A percentile compares a stretch with the other conserved stretches of the same genome.
Evolutionary conservation across 768 basidiomycete species (phyloP).

Genomic region (Bullera alba): DNA sequence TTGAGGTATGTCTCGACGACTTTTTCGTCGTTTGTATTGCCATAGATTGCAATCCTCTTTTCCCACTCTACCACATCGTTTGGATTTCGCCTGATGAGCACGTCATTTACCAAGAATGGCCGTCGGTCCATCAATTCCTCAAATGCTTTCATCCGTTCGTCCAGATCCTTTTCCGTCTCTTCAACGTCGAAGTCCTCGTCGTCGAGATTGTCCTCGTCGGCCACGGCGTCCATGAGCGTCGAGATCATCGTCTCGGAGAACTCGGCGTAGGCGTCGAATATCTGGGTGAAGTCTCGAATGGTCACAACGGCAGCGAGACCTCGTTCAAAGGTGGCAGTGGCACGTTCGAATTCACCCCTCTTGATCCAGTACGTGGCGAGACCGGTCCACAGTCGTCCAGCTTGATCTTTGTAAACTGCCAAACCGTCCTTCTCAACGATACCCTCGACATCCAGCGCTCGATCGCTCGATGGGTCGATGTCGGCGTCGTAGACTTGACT

Average conservation of each 20-base stretch:
- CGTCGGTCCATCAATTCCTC: slow-evolving; percentile 90
- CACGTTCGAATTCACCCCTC: slow-evolving; percentile 84
- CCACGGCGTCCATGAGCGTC: slow-evolving; percentile 78
- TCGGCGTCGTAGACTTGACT: slow-evolving; percentile 61
- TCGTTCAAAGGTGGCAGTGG: slow-evolving; percentile 77
- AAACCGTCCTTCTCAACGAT: slow-evolving; percentile 83
- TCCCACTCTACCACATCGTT: slow-evolving; percentile 99
- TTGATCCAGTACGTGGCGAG: slow-evolving; percentile 98
- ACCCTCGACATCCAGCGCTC: slow-evolving; percentile 74
- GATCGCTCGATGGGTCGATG: slow-evolving; percentile 65
- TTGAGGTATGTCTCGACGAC: slow-evolving; percentile 87
- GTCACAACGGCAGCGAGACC: slow-evolving; percentile 80
- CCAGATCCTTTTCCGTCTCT: slow-evolving; percentile 68
- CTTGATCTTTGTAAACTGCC: slow-evolving; percentile 87
- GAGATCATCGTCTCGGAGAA: slow-evolving; percentile 85
- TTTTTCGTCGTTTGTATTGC: slow-evolving; percentile 87
- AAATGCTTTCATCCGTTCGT: slow-evolving; percentile 81
- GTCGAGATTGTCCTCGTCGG: slow-evolving; percentile 65
- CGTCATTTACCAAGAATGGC: slow-evolving; percentile 94
- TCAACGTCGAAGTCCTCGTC: slow-evolving; percentile 67
- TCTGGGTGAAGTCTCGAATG: slow-evolving; percentile 92
- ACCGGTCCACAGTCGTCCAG: slow-evolving; percentile 91
- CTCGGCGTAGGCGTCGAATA: slow-evolving; percentile 93
- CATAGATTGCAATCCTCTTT: slow-evolving; percentile 88
- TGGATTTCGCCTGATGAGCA: slow-evolving; percentile 82